A percentile compares a stretch with the other conserved stretches of the same genome.
These are phyloP conservation scores for Verticillium tricorpus DNA, from an alignment of 2,329 filamentous ascomycete genomes.

Conservation along the genomic window DNA sequence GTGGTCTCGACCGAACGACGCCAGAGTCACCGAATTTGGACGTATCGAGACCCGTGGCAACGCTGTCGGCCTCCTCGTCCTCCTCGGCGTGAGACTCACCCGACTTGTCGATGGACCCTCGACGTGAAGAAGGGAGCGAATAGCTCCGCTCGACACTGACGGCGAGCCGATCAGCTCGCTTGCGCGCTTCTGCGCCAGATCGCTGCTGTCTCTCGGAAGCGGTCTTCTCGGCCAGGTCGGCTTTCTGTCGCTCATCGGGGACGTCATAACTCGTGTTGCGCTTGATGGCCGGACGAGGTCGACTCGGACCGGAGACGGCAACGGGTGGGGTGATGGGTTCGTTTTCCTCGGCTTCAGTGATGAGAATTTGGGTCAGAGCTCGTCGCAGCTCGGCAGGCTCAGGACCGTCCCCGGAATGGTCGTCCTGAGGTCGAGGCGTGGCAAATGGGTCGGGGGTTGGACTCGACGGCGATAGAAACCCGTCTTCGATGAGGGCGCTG, in stretches of 20 bases:
- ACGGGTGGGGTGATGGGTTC: neutral
- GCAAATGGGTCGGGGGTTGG: constrained; percentile 8
- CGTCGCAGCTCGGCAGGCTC: constrained; percentile 32
- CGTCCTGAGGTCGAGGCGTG: constrained; percentile 13
- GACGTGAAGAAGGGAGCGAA: constrained; percentile 23
- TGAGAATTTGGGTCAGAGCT: constrained; percentile 32
- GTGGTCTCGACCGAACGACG: constrained; percentile 7
- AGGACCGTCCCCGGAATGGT: constrained; percentile 24
- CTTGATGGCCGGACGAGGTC: constrained; percentile 32
- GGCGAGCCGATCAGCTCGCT: constrained; percentile 33
- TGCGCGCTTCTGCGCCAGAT: constrained; percentile 34
- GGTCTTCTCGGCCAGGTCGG: constrained; percentile 32
- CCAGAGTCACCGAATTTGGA: neutral
- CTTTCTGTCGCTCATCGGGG: constrained; percentile 32
- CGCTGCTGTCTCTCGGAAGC: constrained; percentile 31
- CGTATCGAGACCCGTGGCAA: neutral
- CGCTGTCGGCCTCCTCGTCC: constrained; percentile 3
- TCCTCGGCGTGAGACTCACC: neutral
- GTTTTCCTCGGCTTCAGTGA: constrained; percentile 21
- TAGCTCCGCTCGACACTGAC: constrained; percentile 29
- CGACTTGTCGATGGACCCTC: constrained; percentile 4
- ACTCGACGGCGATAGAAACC: constrained; percentile 9
- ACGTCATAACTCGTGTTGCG: constrained; percentile 39
- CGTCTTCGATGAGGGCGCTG: constrained; percentile 19
- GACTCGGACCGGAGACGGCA: constrained; percentile 5